Conservation (phyloP, 1,139 yeast species). For the Yamadazyma sp. region DNA sequence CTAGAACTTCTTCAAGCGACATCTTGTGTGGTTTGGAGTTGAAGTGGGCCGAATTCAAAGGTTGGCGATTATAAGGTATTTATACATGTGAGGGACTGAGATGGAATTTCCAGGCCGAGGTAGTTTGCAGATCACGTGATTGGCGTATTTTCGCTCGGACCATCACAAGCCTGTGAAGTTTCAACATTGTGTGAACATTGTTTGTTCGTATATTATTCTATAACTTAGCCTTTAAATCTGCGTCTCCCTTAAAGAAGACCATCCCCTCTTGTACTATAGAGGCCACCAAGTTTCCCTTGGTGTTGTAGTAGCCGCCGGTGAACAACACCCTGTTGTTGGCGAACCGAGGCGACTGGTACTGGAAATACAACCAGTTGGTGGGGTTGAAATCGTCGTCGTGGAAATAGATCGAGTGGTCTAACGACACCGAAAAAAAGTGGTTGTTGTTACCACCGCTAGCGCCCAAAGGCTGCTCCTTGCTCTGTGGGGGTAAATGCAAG, state of each 20-base stretch:
- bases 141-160: too few species aligned
- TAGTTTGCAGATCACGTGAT: neutral
- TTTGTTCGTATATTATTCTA: too few species aligned
- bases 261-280: constrained; percentile 46
- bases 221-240: constrained; percentile 31
- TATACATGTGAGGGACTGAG: too few species aligned
- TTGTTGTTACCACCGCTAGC: constrained; percentile 20
- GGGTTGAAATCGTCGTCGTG: constrained; percentile 47
- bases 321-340: constrained; percentile 41
- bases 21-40: too few species aligned
- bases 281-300: constrained; percentile 37
- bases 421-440: constrained; percentile 38
- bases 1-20: constrained; percentile 17
- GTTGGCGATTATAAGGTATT: too few species aligned
- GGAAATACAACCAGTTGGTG: constrained; percentile 38
- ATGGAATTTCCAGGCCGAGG: neutral
- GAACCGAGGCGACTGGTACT: constrained; percentile 35
- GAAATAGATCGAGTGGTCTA: constrained; percentile 43
- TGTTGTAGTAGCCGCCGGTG: constrained; percentile 34
- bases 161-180: neutral
- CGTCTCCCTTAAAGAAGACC: constrained; percentile 32
- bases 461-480: constrained; percentile 17
- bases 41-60: too few species aligned
- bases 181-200: too few species aligned
- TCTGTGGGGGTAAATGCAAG: constrained; percentile 23